Percentiles rank a stretch among this genome's conserved stretches.
Evolutionary conservation across 345 rosid genomes (phyloP).

Genomic region (Rhodamnia rubescens): DNA sequence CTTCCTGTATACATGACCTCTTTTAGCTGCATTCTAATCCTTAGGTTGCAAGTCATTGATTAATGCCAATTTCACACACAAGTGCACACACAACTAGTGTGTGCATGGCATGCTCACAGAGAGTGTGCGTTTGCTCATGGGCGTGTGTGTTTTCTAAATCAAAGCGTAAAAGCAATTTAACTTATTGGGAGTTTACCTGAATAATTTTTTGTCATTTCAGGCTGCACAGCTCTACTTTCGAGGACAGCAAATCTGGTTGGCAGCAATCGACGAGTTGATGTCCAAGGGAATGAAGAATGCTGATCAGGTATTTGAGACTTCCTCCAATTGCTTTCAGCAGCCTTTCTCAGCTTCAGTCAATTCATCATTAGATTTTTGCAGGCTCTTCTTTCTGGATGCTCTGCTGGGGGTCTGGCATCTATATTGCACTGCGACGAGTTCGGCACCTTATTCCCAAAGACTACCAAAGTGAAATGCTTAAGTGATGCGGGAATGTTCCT

Average conservation of each 20-base stretch:
- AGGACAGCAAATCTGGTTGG: conserved; percentile 80
- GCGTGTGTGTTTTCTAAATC: not conserved
- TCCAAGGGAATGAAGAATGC: conserved; percentile 72
- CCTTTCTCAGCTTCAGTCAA: not conserved
- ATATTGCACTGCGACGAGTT: conserved; percentile 82
- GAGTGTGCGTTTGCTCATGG: not conserved
- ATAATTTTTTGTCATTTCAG: conserved; percentile 4
- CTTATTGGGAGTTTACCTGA: not conserved
- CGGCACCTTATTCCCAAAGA: conserved; percentile 35
- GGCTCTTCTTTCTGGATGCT: conserved; percentile 98
- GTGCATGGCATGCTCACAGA: not conserved
- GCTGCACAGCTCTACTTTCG: conserved; percentile 47
- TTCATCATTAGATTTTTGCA: conserved; percentile 4
- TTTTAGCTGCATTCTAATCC: not conserved
- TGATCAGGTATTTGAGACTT: conserved; percentile 37
- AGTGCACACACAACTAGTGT: not conserved
- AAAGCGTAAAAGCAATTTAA: not conserved
- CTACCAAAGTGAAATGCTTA: conserved; percentile 74
- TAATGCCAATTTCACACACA: not conserved
- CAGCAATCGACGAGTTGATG: conserved; percentile 55
- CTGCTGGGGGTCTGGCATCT: conserved; percentile 87
- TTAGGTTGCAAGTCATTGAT: not conserved
- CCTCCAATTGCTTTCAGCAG: not conserved
- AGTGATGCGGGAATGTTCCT: conserved; percentile 95
- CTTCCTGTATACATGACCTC: not conserved